phyloP scores from a whole-genome alignment of 2,329 filamentous ascomycete genomes.

The Cucurbitaria berberidis region DNA sequence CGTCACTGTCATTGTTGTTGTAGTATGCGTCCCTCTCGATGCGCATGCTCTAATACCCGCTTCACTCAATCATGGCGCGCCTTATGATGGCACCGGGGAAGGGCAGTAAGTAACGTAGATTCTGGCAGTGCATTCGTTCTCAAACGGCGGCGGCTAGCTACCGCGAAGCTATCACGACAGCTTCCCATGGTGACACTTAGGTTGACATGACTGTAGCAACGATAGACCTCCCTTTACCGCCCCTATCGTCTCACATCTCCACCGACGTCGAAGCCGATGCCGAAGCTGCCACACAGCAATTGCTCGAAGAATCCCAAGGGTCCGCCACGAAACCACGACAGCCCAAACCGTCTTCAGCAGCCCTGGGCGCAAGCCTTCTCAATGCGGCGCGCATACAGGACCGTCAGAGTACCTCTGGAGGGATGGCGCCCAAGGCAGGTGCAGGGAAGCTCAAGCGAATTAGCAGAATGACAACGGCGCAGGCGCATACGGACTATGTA shows the following conservation, averaged over 20 bases:
- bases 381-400: constrained; percentile 36
- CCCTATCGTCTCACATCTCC: background rate
- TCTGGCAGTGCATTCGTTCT: background rate
- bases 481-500: constrained; percentile 11
- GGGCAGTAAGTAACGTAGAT: constrained; percentile 1
- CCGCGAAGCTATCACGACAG: background rate
- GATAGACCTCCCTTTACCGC: background rate
- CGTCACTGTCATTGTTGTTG: too few species aligned
- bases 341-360: constrained; percentile 14
- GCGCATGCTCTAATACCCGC: too few species aligned
- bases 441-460: constrained; percentile 28
- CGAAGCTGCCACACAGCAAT: constrained; percentile 32
- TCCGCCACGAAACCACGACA: constrained; percentile 8
- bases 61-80: constrained; percentile 16
- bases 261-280: constrained; percentile 3
- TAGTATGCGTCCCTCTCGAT: too few species aligned
- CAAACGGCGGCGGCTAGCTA: too few species aligned
- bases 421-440: constrained; percentile 1
- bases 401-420: constrained; percentile 7
- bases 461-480: constrained; percentile 11
- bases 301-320: constrained; percentile 25
- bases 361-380: constrained; percentile 32
- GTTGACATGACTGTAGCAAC: background rate
- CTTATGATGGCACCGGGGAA: constrained; percentile 8
- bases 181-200: background rate